Evolutionary conservation across 257 asterid genomes (phyloP).

Genomic region (Asclepias syriaca): DNA sequence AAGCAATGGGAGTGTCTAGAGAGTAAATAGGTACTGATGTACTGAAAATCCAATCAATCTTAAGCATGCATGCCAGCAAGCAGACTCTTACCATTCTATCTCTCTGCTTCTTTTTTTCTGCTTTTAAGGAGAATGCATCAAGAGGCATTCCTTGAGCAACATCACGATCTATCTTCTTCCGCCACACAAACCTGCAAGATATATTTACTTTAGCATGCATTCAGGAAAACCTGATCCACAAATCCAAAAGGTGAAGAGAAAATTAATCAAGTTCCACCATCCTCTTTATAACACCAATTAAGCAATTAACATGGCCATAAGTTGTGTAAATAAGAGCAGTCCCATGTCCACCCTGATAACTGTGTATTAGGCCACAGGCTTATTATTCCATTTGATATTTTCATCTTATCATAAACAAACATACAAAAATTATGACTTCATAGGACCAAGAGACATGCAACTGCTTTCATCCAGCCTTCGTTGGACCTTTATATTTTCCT

Average conservation of each 20-base stretch:
- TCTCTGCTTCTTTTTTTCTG: constrained; percentile 72
- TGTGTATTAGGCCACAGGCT: background rate
- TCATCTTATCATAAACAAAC: background rate
- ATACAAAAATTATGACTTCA: background rate
- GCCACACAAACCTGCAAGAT: constrained; percentile 72
- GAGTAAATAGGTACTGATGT: background rate
- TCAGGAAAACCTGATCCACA: background rate
- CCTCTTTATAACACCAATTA: background rate
- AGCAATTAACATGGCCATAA: background rate
- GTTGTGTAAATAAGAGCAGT: background rate
- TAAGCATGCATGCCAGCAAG: background rate
- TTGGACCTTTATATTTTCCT: background rate
- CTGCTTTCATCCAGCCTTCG: background rate
- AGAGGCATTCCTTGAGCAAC: constrained; percentile 66
- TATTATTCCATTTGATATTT: background rate
- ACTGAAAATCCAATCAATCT: background rate
- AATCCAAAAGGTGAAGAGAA: background rate
- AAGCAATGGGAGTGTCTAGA: background rate
- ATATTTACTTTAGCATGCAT: constrained; percentile 6
- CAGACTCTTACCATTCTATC: constrained; percentile 57
- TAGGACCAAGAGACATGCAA: background rate
- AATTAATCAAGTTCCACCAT: background rate
- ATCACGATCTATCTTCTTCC: constrained; percentile 80
- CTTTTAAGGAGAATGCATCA: constrained; percentile 61
- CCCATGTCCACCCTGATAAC: background rate